phyloP scores from a whole-genome alignment of 768 basidiomycete genomes.

The Termitomyces sp. region DNA sequence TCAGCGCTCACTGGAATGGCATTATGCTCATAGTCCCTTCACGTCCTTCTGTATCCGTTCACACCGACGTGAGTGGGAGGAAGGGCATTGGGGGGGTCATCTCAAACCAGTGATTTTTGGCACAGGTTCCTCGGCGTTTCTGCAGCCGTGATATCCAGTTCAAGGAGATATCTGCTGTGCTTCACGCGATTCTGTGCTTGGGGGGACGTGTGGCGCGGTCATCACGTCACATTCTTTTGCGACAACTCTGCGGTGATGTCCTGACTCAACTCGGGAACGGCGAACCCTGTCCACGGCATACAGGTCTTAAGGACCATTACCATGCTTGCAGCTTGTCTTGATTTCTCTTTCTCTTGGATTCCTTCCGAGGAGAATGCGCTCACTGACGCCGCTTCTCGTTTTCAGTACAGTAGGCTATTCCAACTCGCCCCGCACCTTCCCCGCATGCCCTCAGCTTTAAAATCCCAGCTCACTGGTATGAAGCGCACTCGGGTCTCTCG shows the following conservation, averaged over 20 bases:
- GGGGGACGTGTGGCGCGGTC: constrained; percentile 19
- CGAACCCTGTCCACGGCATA: constrained; percentile 2
- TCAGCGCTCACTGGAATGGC: constrained; percentile 26
- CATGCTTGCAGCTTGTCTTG: constrained; percentile 15
- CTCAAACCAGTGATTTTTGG: constrained; percentile 22
- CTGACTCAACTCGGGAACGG: constrained; percentile 5
- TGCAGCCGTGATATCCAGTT: constrained; percentile 25
- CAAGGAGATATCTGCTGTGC: constrained; percentile 28
- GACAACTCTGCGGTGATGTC: constrained; percentile 24
- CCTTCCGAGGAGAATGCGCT: constrained; percentile 16
- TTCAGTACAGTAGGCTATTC: constrained; percentile 21
- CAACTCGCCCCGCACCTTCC: constrained; percentile 19
- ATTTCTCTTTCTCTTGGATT: constrained; percentile 22
- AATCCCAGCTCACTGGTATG: constrained; percentile 19
- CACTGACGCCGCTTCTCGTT: constrained; percentile 24
- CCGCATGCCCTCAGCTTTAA: constrained; percentile 11
- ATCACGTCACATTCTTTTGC: constrained; percentile 24
- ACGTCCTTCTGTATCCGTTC: constrained; percentile 13
- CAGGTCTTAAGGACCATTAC: constrained; percentile 10
- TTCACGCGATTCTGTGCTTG: constrained; percentile 26
- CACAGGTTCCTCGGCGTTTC: constrained; percentile 18
- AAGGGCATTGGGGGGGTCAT: constrained; percentile 24
- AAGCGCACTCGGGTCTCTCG: constrained; percentile 12
- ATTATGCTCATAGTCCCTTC: constrained; percentile 15
- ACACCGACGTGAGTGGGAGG: constrained; percentile 29